phyloP scores from a whole-genome alignment of 202 grass and related monocot species.

The Hordeum pubiflorum region DNA sequence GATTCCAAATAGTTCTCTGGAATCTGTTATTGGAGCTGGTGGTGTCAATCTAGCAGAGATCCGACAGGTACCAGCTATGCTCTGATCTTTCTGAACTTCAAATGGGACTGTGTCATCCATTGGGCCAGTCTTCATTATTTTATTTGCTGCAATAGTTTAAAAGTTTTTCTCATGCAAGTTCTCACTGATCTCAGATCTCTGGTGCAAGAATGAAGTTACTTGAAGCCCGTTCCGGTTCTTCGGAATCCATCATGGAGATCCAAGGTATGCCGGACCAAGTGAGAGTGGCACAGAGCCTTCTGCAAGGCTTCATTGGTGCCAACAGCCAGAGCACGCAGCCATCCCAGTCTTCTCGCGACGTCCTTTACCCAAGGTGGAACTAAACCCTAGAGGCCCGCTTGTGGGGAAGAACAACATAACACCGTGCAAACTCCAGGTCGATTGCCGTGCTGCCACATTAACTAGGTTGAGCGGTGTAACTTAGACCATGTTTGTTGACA shows the following conservation, averaged over 20 bases:
- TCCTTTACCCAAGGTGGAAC: slow-evolving; percentile 40
- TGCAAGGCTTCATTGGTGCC: slow-evolving; percentile 52
- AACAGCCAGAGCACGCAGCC: slow-evolving; percentile 27
- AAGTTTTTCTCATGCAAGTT: slow-evolving; percentile 20
- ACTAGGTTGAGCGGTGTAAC: not conserved
- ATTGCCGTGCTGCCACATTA: not conserved
- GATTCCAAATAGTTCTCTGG: slow-evolving; percentile 50
- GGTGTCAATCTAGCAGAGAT: slow-evolving; percentile 60
- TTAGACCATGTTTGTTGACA: not conserved
- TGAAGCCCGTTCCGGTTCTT: slow-evolving; percentile 37
- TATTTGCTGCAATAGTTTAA: not conserved
- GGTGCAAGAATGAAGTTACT: slow-evolving; percentile 60
- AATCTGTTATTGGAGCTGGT: slow-evolving; percentile 53
- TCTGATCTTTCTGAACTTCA: not conserved
- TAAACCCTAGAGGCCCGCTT: slow-evolving; percentile 13
- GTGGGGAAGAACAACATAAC: not conserved
- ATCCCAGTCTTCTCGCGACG: slow-evolving; percentile 27
- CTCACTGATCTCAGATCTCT: slow-evolving; percentile 36
- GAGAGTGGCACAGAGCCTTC: slow-evolving; percentile 50
- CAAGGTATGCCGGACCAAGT: slow-evolving; percentile 61
- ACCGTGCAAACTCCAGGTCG: not conserved
- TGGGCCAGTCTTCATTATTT: not conserved
- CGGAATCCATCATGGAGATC: slow-evolving; percentile 56
- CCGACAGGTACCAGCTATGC: slow-evolving; percentile 43
- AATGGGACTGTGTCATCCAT: not conserved